These are phyloP conservation scores for Spizellomyces punctatus DNA, from an alignment of 192 early-diverging fungal genomes.

Conservation along the genomic window DNA sequence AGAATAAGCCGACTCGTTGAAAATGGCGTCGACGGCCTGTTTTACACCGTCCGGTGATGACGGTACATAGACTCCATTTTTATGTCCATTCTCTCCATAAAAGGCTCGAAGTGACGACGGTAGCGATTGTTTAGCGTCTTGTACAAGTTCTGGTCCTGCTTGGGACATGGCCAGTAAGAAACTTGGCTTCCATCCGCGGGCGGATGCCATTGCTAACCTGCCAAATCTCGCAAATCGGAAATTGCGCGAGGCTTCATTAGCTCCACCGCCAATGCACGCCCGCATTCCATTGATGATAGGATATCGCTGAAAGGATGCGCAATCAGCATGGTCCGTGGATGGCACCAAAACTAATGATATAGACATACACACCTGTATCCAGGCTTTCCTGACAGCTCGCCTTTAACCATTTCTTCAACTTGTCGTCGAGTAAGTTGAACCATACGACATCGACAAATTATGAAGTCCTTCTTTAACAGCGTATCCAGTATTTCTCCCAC, in stretches of 20 bases:
- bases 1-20: slow-evolving; percentile 14
- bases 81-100: neutral
- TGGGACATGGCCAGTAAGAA: neutral
- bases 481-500: slow-evolving; percentile 49
- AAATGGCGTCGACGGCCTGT: slow-evolving; percentile 24
- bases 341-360: neutral
- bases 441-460: slow-evolving; percentile 44
- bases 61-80: slow-evolving; percentile 13
- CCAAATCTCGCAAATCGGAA: slow-evolving; percentile 1
- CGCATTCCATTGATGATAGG: slow-evolving; percentile 23
- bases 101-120: neutral
- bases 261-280: slow-evolving; percentile 35
- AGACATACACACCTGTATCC: neutral
- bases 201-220: neutral
- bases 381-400: neutral
- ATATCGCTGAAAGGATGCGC: slow-evolving; percentile 9
- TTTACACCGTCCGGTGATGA: slow-evolving; percentile 11
- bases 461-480: slow-evolving; percentile 39
- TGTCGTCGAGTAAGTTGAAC: slow-evolving; percentile 16
- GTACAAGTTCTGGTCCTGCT: neutral
- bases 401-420: slow-evolving; percentile 19
- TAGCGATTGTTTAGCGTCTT: too few species aligned
- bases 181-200: neutral
- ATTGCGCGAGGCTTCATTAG: slow-evolving; percentile 35
- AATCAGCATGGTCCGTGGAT: neutral